Conservation (phyloP, 345 rosid species). For the Psidium friedrichsthalianum region DNA sequence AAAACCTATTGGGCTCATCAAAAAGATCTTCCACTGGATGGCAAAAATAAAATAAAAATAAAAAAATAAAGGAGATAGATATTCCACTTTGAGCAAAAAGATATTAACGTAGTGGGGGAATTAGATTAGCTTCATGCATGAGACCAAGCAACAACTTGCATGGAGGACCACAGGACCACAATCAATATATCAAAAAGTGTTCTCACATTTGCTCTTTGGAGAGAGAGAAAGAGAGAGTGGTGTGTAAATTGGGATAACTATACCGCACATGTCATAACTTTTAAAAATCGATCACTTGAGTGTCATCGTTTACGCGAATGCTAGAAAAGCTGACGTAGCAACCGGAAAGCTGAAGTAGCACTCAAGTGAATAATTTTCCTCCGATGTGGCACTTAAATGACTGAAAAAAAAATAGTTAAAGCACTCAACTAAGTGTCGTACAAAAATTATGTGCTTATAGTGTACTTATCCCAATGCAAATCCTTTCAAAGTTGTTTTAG, state of each 20-base stretch:
- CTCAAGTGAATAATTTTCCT: no score
- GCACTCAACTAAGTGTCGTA: no score
- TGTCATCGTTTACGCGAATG: no score
- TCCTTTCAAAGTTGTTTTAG: neutral
- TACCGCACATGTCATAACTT: no score
- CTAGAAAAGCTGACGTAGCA: no score
- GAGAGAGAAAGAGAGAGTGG: neutral
- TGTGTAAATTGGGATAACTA: no score
- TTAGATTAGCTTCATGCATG: neutral
- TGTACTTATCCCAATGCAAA: neutral
- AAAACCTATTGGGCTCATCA: neutral
- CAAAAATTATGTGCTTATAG: no score
- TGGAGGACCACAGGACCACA: neutral
- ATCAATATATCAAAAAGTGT: neutral
- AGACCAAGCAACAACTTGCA: conserved; percentile 7
- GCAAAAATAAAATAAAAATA: neutral
- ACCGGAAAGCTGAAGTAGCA: no score
- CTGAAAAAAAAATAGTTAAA: no score
- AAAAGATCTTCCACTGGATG: neutral
- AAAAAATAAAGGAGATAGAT: neutral
- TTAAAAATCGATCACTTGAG: no score
- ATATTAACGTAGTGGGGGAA: neutral
- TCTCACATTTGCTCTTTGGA: neutral
- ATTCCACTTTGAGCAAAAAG: neutral
- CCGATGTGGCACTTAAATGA: no score